Evolutionary conservation across 1,284 basidiomycete genomes (phyloP), one percentile per base, ranked within the genome.

Genomic region (Peniophora sp.): DNA sequence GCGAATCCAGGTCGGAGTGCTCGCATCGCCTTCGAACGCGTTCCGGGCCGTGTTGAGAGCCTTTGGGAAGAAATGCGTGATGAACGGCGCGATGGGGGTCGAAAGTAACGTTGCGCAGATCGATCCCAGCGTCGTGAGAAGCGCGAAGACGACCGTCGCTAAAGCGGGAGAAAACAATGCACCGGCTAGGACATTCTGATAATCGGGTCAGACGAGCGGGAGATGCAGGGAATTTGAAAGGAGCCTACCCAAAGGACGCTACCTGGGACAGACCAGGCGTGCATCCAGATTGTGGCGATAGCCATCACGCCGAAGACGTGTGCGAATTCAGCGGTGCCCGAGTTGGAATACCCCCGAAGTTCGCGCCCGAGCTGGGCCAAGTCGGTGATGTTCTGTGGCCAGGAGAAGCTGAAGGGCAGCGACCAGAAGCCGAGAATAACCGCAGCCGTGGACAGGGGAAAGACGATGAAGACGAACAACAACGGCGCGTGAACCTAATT

Each of bases 181-280:
- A 36, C 92, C 92, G 11, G 88, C 85, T n/a, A 94, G 74, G 35
- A 94, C 90, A 65, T 95, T 95, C 89, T 92, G 62, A 25, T 54
- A 43, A 55, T 49, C 46, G 32, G 32, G 43, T 61, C 44, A 60
- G 58, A 53, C 35, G 38, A 14, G 27, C 47, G 47, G 52, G 23
- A 46, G 54, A 53, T 41, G 53, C 51, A 55, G 49, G 56, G 54
- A 55, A 51, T 52, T 54, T 51, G 49, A 55, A 51, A 14, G 35
- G 19, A 36, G 73, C 80, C 59, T 58, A 92, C 89, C 81, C 92
- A 85, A 51, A 95, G 76, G 50, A 94, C 91, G 55, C 89, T 92
- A 3, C 92, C 92, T 3, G 92, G 92, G 48, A 96, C 80, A 54
- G 90, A 93, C 92, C 92, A 96, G 6, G 92, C 91, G 65, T 96